Base-by-base conservation (phyloP, 257 asterid genomes). In the Striga asiatica region DNA sequence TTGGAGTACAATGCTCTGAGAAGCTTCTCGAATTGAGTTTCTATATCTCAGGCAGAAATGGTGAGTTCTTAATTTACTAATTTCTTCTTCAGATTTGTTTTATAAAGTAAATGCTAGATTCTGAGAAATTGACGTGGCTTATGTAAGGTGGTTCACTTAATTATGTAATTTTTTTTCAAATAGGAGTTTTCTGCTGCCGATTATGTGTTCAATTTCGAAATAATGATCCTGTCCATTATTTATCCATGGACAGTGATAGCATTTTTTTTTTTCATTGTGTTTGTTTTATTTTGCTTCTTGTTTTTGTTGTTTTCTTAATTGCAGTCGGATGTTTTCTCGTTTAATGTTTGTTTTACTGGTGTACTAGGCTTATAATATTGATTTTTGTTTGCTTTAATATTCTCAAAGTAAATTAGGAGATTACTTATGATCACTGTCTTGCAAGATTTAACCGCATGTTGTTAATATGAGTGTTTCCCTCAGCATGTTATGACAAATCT, bases 51-150 rank as follows among this genome's bases (percentile, higher is more conserved):
- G 61, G 18, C 45, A 55, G 46, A 58, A 45, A 71, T 71, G 77
- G 76, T 71, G n/a, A 35, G 72, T 57, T 61, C 58, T n/a, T 38
- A 38, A 5, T 48, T 21, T 38, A n/a, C 16, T 28, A 27, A 27
- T 45, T n/a, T 24, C 9, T 12, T 6, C 3, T 13, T 42, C 18
- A 10, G 8, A 31, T 6, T 22, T 24, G 45, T 31, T 20, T 11
- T 38, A 38, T 18, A 6, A 49, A 47, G 8, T 9, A 32, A 6
- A 9, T 39, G 20, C 5, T 28, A 20, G 20, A 23, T 31, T 39
- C 6, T 25, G 12, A 31, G 48, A 17, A 56, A 50, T 49, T 62
- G 35, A 50, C 41, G 66, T 8, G 20, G 12, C 22, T 50, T 16
- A 24, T 55, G 38, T n/a, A n/a, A n/a, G n/a, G n/a, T n/a, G n/a